Evolutionary conservation across 257 asterid genomes (phyloP).

Genomic region (Anisodus tanguticus): DNA sequence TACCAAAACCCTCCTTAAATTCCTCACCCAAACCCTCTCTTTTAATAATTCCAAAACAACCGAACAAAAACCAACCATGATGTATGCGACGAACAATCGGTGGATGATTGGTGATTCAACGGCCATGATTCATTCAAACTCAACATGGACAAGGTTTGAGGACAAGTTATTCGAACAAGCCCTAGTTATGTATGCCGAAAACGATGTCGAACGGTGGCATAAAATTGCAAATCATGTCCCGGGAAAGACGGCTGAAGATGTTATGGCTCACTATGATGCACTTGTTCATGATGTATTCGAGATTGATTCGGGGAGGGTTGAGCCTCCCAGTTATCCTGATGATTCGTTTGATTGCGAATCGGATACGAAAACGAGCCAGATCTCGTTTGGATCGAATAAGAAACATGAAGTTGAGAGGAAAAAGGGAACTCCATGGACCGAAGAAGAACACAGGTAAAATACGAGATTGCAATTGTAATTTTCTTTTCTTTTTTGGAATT

Average conservation of each 20-base stretch:
- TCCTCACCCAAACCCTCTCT: conserved; percentile 24
- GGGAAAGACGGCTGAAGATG: conserved; percentile 54
- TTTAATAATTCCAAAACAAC: neutral
- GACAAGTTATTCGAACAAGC: conserved; percentile 69
- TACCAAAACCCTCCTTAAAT: conserved; percentile 28
- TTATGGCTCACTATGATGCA: conserved; percentile 59
- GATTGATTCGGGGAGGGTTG: conserved; percentile 72
- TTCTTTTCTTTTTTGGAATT: neutral
- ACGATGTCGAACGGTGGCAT: conserved; percentile 59
- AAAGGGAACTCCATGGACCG: conserved; percentile 88
- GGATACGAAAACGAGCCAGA: conserved; percentile 47
- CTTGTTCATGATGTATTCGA: conserved; percentile 56
- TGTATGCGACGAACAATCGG: conserved; percentile 34
- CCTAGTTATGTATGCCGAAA: conserved; percentile 60
- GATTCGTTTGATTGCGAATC: conserved; percentile 38
- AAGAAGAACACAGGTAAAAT: conserved; percentile 74
- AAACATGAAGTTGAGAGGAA: conserved; percentile 62
- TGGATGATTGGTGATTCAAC: conserved; percentile 37
- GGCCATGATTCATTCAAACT: conserved; percentile 13
- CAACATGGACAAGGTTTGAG: conserved; percentile 58
- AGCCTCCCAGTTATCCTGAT: conserved; percentile 58
- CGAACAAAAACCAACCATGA: conserved; percentile 19
- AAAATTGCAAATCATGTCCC: conserved; percentile 57
- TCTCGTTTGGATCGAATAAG: conserved; percentile 60
- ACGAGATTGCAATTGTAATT: neutral